Conservation (phyloP, 176 grass and related monocot species). For the Thalia dealbata region DNA sequence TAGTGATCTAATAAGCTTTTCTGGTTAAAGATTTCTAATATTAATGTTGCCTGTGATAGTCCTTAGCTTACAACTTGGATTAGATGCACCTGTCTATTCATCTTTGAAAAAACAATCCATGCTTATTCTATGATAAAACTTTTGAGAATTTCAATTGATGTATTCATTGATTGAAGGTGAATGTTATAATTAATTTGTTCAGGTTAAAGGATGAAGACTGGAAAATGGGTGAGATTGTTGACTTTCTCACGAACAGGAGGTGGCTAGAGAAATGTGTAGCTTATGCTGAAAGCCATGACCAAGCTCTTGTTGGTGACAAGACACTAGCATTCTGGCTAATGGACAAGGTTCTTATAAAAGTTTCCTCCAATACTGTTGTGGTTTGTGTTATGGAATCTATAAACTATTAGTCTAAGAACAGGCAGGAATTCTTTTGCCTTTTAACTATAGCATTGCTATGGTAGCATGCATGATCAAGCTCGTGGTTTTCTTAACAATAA, state of each 20-base stretch:
- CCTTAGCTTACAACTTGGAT: not conserved
- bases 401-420: too few species aligned
- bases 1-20: not conserved
- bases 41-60: not conserved
- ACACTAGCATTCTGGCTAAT: conserved; percentile 95
- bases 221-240: conserved; percentile 84
- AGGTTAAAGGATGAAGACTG: conserved; percentile 71
- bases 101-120: not conserved
- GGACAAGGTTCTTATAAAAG: conserved; percentile 10
- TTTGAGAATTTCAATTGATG: not conserved
- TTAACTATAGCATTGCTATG: too few species aligned
- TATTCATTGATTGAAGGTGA: not conserved
- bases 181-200: not conserved
- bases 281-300: conserved; percentile 98
- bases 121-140: not conserved
- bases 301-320: conserved; percentile 97
- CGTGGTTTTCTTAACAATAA: not conserved
- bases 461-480: not conserved
- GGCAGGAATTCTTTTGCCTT: not conserved
- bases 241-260: conserved; percentile 85
- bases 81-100: not conserved
- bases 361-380: not conserved
- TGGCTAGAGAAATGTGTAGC: conserved; percentile 91
- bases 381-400: not conserved
- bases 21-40: not conserved